These are phyloP conservation scores for Dactylellina sp. DNA, from an alignment of 2,329 filamentous ascomycete genomes.

Conservation along the genomic window DNA sequence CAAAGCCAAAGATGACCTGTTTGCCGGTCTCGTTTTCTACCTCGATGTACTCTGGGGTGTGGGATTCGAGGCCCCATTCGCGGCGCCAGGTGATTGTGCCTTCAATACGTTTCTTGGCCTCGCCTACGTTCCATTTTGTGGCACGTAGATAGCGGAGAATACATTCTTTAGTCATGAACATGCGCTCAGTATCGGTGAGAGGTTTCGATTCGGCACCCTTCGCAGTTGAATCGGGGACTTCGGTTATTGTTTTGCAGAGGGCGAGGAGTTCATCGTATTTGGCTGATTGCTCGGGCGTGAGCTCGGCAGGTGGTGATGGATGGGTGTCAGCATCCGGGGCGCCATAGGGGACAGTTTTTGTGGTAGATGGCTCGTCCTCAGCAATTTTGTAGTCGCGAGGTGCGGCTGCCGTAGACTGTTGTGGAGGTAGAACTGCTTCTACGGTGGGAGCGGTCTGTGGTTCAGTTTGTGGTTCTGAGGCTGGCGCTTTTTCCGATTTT, in stretches of 20 bases:
- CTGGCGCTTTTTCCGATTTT: slow-evolving; percentile 9
- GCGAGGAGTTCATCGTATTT: slow-evolving; percentile 85
- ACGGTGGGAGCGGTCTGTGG: slow-evolving; percentile 1
- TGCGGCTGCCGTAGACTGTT: neutral
- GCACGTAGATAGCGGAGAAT: slow-evolving; percentile 92
- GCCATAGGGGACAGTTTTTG: slow-evolving; percentile 43
- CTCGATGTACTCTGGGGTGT: slow-evolving; percentile 85
- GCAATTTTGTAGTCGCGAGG: slow-evolving; percentile 49
- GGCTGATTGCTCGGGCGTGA: slow-evolving; percentile 80
- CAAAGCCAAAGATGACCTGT: slow-evolving; percentile 88
- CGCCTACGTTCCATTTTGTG: slow-evolving; percentile 84
- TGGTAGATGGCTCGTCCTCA: slow-evolving; percentile 41
- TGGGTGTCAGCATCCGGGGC: slow-evolving; percentile 59
- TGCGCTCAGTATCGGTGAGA: slow-evolving; percentile 80
- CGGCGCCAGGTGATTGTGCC: slow-evolving; percentile 87
- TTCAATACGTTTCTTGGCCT: slow-evolving; percentile 82
- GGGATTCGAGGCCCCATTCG: slow-evolving; percentile 83
- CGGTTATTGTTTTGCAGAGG: slow-evolving; percentile 76
- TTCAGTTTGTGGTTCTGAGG: slow-evolving; percentile 2
- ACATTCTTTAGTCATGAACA: slow-evolving; percentile 93
- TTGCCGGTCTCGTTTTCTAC: slow-evolving; percentile 97
- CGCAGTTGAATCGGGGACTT: slow-evolving; percentile 73
- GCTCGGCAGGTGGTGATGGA: slow-evolving; percentile 69
- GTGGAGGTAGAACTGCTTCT: neutral
- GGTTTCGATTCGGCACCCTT: slow-evolving; percentile 72